These are phyloP conservation scores for Spatholobus suberectus DNA, from an alignment of 306 rosid species.

Conservation along the genomic window DNA sequence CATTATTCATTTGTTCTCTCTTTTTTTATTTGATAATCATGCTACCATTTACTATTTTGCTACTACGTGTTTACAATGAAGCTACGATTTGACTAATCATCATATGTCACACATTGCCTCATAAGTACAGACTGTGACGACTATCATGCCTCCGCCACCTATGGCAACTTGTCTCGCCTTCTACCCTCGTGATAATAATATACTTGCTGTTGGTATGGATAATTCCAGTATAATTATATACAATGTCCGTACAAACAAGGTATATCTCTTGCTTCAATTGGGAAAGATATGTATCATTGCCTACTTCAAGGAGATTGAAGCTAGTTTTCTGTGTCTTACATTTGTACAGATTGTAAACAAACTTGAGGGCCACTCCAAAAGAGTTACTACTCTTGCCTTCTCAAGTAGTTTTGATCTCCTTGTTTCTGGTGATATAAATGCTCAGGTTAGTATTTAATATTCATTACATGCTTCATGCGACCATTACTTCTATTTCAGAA, in stretches of 20 bases:
- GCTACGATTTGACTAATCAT: conserved; percentile 5
- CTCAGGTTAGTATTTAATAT: conserved; percentile 44
- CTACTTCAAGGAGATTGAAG: conserved; percentile 21
- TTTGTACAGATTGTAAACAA: conserved; percentile 35
- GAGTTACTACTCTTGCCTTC: conserved; percentile 54
- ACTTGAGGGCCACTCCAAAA: conserved; percentile 41
- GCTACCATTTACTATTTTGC: background rate
- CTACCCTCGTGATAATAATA: conserved; percentile 43
- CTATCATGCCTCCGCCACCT: conserved; percentile 45
- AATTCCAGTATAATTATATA: conserved; percentile 40
- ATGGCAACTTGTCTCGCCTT: conserved; percentile 49
- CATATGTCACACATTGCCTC: background rate
- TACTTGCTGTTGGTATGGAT: conserved; percentile 55
- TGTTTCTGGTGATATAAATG: conserved; percentile 45
- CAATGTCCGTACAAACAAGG: conserved; percentile 25
- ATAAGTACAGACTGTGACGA: conserved; percentile 34
- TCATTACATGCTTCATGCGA: conserved; percentile 1
- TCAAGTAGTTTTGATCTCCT: conserved; percentile 40
- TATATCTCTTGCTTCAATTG: conserved; percentile 19
- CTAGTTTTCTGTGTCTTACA: background rate
- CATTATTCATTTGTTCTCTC: background rate
- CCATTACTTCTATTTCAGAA: background rate
- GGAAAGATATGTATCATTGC: background rate
- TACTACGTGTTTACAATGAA: background rate
- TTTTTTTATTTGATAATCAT: background rate